phyloP scores from a whole-genome alignment of 495 filamentous ascomycete species.

The Rhizodiscina lignyota region DNA sequence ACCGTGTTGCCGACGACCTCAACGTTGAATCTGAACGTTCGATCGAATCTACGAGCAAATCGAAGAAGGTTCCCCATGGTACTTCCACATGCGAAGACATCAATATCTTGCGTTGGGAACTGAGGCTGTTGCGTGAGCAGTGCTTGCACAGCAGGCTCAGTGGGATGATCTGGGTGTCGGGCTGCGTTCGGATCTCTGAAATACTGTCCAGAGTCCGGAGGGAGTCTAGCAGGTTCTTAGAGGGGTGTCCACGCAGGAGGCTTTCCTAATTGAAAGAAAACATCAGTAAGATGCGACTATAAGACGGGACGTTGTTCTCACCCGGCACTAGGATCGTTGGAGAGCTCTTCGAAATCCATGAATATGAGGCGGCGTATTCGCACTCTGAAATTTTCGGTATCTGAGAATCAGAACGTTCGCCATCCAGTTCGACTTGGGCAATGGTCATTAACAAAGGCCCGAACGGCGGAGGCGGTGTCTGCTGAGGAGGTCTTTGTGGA shows the following conservation, averaged over 20 bases:
- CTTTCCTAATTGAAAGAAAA: conserved; percentile 25
- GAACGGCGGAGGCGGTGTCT: neutral
- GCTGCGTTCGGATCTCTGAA: conserved; percentile 49
- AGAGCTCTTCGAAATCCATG: conserved; percentile 25
- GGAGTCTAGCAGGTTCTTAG: conserved; percentile 19
- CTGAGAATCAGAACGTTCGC: neutral
- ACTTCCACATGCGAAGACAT: conserved; percentile 45
- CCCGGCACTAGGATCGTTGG: conserved; percentile 37
- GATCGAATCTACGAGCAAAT: conserved; percentile 29
- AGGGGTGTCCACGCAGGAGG: conserved; percentile 44
- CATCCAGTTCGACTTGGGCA: neutral
- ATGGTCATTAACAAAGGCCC: conserved; percentile 1
- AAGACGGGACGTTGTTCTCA: conserved; percentile 10
- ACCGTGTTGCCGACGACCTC: conserved; percentile 43
- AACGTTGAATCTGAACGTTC: conserved; percentile 40
- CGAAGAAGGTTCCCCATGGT: conserved; percentile 40
- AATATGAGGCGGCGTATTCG: conserved; percentile 36
- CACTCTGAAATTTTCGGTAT: conserved; percentile 12
- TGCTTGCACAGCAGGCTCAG: conserved; percentile 39
- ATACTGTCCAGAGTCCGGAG: conserved; percentile 33
- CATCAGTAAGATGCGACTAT: conserved; percentile 1
- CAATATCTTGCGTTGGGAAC: conserved; percentile 25
- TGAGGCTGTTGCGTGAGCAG: conserved; percentile 21
- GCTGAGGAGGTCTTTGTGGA: too few species aligned
- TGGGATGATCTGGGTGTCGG: conserved; percentile 33